Base-by-base conservation (phyloP, 1,284 basidiomycete species). In the Vanrija sp. region DNA sequence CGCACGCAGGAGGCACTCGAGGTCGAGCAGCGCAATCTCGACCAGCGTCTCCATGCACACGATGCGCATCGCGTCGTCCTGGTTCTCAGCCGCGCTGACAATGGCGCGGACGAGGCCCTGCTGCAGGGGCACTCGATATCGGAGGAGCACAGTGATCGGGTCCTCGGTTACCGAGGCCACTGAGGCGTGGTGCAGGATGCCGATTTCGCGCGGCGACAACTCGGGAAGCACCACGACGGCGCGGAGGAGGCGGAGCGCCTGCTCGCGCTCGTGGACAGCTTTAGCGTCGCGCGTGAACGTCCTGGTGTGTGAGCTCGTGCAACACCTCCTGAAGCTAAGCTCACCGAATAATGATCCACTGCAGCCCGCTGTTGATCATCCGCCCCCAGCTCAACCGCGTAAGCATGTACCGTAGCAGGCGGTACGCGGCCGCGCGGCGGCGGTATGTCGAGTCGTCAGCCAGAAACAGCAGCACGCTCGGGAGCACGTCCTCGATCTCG, bases 221-320 rank as follows among this genome's bases (percentile, higher is more conserved):
- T 34, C 34, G 1, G 73, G 69, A 0, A 76, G 65, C 5, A 63
- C 85, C 19, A 94, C 83, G 42, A 94, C 83, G 2, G 85, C 79
- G n/a, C 95, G 87, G 46, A 98, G 83, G 19, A 98, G 83, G 61
- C 91, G 91, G 65, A 99, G 85, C n/a, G 85, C 91, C 72, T 98
- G 93, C 70, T 97, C 91, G 68, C 93, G 89, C 78, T 98, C 95
- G 3, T 86, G 80, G 1, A 86, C 83, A 63, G 66, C 64, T 66
- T 91, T 89, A 68, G 85, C 86, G 69, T 97, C 94, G 16, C 92
- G 85, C 1, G 87, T 83, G 26, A 97, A 80, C 0, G 92, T 86
- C 58, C 92, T 93, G 55, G 1, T 12, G 5, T 0, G 55, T 55
- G 26, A 55, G 55, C 44, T 42, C 7, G 5, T 21, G 15, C 28